A percentile compares a stretch with the other conserved stretches of the same genome.
Conservation (phyloP, 2,329 filamentous ascomycete genomes). For the Colletotrichum melonis region DNA sequence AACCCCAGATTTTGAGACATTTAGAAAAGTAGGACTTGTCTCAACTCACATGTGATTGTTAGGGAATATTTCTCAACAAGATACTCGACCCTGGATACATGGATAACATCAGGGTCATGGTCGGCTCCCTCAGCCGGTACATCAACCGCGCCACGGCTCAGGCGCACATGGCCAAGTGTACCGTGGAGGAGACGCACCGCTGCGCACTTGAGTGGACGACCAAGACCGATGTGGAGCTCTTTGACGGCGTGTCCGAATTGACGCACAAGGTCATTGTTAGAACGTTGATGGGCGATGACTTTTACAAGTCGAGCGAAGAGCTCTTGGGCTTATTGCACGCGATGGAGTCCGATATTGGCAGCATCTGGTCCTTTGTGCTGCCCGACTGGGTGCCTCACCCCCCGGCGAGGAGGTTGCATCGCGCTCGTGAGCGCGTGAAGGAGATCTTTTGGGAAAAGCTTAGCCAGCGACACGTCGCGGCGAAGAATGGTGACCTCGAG, state of each 20-base stretch:
- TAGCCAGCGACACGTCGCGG: slow-evolving; percentile 16
- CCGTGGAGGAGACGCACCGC: slow-evolving; percentile 36
- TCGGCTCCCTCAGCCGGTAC: slow-evolving; percentile 30
- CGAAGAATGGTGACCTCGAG: slow-evolving; percentile 17
- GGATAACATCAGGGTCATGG: slow-evolving; percentile 22
- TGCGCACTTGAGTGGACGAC: slow-evolving; percentile 32
- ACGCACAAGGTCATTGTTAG: slow-evolving; percentile 33
- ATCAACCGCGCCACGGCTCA: slow-evolving; percentile 25
- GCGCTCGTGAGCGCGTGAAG: slow-evolving; percentile 32
- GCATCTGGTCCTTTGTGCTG: slow-evolving; percentile 25
- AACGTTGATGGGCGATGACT: slow-evolving; percentile 38
- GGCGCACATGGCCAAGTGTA: slow-evolving; percentile 19
- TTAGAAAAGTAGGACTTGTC: background rate
- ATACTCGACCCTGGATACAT: slow-evolving; percentile 32
- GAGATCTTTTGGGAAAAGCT: slow-evolving; percentile 37
- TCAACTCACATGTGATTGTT: background rate
- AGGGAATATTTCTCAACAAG: slow-evolving; percentile 37
- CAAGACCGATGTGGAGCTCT: slow-evolving; percentile 18
- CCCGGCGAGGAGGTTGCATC: slow-evolving; percentile 23
- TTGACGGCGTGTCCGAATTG: slow-evolving; percentile 30
- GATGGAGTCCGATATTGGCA: slow-evolving; percentile 35
- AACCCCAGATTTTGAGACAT: slow-evolving; percentile 21
- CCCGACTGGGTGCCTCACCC: slow-evolving; percentile 36
- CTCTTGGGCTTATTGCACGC: slow-evolving; percentile 30
- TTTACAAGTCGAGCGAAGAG: slow-evolving; percentile 32